Evolutionary conservation across 2,329 filamentous ascomycete species (phyloP).

Genomic region (Pyrenochaeta sp.): DNA sequence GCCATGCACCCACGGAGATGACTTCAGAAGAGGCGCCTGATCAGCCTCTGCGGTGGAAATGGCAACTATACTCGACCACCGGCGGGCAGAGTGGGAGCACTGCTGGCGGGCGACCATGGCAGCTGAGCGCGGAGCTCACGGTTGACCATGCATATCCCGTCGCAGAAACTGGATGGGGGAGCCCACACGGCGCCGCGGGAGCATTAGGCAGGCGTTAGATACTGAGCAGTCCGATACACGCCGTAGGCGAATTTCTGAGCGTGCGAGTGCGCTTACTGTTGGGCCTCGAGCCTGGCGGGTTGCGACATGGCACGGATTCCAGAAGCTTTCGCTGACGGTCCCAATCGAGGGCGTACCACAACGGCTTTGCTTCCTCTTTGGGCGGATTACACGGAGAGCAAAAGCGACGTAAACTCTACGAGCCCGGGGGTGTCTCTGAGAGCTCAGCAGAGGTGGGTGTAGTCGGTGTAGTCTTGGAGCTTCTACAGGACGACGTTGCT

Average conservation of each 20-base stretch:
- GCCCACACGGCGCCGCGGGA: slow-evolving; percentile 19
- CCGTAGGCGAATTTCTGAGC: slow-evolving; percentile 22
- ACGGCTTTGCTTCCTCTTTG: slow-evolving; percentile 44
- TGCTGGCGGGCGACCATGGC: slow-evolving; percentile 26
- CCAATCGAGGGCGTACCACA: slow-evolving; percentile 38
- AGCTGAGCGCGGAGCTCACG: slow-evolving; percentile 41
- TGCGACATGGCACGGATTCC: slow-evolving; percentile 40
- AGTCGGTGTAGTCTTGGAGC: slow-evolving; percentile 42
- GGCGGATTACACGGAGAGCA: slow-evolving; percentile 30
- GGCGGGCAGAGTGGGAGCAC: slow-evolving; percentile 17
- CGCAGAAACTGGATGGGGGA: slow-evolving; percentile 25
- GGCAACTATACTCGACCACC: slow-evolving; percentile 31
- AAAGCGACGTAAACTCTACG: slow-evolving; percentile 25
- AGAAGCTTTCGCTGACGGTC: slow-evolving; percentile 41
- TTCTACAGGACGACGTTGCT: slow-evolving; percentile 49
- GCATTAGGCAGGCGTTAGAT: slow-evolving; percentile 11
- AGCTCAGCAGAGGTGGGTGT: slow-evolving; percentile 38
- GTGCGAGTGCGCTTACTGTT: slow-evolving; percentile 29
- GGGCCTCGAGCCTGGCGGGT: slow-evolving; percentile 33
- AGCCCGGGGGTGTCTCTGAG: slow-evolving; percentile 30
- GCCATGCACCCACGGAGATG: slow-evolving; percentile 44
- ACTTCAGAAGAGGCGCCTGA: slow-evolving; percentile 35
- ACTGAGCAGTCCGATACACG: slow-evolving; percentile 24
- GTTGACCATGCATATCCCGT: slow-evolving; percentile 29
- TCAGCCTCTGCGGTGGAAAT: slow-evolving; percentile 37